Conservation (phyloP, 2,329 filamentous ascomycete species). For the Pseudopyricularia javanii region DNA sequence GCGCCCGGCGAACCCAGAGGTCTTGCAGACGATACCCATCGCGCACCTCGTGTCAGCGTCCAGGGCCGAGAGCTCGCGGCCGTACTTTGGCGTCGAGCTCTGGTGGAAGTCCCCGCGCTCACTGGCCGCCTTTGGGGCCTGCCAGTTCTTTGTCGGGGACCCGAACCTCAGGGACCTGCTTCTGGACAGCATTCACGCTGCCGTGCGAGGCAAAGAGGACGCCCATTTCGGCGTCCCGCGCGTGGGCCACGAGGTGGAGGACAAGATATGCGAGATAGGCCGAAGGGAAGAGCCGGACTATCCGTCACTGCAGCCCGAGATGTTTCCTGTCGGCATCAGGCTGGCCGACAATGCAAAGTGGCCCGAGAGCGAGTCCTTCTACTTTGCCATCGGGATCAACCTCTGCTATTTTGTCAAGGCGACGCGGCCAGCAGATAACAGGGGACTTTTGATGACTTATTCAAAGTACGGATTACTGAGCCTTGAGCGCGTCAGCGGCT, state of each 20-base stretch:
- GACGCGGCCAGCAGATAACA: constrained; percentile 23
- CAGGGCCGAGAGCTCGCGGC: constrained; percentile 34
- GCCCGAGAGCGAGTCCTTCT: constrained; percentile 31
- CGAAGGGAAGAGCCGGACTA: constrained; percentile 27
- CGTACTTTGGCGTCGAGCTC: constrained; percentile 39
- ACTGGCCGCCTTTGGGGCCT: constrained; percentile 30
- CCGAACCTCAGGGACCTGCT: constrained; percentile 37
- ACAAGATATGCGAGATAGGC: constrained; percentile 33
- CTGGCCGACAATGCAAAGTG: constrained; percentile 23
- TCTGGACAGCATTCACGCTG: constrained; percentile 29
- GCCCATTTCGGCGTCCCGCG: constrained; percentile 21
- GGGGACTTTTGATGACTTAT: constrained; percentile 29
- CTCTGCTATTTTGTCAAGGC: constrained; percentile 40
- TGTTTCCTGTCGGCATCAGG: constrained; percentile 38
- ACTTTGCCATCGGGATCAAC: constrained; percentile 39
- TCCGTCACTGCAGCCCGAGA: constrained; percentile 21
- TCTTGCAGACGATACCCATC: constrained; percentile 31
- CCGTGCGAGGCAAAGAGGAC: constrained; percentile 18
- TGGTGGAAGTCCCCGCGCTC: constrained; percentile 39
- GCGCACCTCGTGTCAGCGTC: constrained; percentile 39
- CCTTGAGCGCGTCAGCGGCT: constrained; percentile 36
- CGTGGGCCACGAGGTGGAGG: constrained; percentile 32
- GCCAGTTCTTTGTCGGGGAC: constrained; percentile 35
- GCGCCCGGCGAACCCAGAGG: constrained; percentile 13
- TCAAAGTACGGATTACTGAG: constrained; percentile 39